Conservation (phyloP, 352 stramenopile genomes). For the Aphanomyces stellatus region DNA sequence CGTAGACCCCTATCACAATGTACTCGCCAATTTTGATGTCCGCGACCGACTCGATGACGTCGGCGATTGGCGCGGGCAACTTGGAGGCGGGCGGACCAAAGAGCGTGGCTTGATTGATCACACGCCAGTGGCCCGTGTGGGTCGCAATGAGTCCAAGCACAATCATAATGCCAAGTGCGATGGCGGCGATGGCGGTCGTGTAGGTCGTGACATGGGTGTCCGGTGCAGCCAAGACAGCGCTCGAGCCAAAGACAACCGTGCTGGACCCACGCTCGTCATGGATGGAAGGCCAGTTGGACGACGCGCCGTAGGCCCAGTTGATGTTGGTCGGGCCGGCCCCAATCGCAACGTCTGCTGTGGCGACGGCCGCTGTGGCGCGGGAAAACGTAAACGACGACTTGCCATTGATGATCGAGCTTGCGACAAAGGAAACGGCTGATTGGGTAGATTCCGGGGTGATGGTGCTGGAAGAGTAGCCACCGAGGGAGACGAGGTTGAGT, state of each 20-base stretch:
- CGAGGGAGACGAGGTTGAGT: neutral
- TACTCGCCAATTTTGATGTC: constrained; percentile 54
- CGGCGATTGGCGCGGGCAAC: neutral
- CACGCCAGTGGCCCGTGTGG: neutral
- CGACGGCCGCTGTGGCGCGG: neutral
- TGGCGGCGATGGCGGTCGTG: constrained; percentile 20
- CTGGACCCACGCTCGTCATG: neutral
- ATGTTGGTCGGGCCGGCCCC: neutral
- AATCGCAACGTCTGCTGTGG: neutral
- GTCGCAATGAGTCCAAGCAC: neutral
- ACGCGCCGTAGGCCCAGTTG: constrained; percentile 15
- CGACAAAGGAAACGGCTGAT: neutral
- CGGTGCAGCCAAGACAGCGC: neutral
- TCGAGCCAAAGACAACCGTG: neutral
- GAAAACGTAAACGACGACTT: neutral
- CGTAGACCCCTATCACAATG: constrained; percentile 53
- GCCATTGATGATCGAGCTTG: neutral
- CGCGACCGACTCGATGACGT: constrained; percentile 40
- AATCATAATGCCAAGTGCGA: neutral
- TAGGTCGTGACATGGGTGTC: constrained; percentile 23
- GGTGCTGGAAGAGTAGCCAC: neutral
- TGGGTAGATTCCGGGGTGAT: neutral
- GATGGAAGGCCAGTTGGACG: neutral
- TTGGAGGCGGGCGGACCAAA: neutral
- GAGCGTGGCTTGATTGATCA: neutral